Conservation (phyloP, 2,329 filamentous ascomycete genomes). For the Diaporthe citriasiana region DNA sequence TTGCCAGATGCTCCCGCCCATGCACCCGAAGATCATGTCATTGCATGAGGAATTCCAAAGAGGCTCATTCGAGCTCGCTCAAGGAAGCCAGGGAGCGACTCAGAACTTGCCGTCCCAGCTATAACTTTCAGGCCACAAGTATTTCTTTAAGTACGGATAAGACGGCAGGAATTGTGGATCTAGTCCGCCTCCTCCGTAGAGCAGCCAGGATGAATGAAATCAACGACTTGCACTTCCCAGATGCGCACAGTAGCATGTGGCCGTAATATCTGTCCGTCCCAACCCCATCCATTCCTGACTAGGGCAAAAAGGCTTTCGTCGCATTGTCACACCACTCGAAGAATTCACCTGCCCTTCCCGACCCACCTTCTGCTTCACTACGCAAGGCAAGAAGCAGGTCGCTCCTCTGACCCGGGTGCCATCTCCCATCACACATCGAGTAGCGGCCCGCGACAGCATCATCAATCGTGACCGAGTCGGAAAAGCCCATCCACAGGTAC, state of each 20-base stretch:
- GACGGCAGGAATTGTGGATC: neutral
- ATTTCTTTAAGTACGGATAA: neutral
- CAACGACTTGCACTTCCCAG: neutral
- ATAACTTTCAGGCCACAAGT: neutral
- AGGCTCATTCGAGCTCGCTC: conserved; percentile 2
- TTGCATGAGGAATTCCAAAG: conserved; percentile 47
- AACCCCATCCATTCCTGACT: neutral
- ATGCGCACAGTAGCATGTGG: neutral
- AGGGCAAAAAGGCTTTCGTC: neutral
- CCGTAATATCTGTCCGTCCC: neutral
- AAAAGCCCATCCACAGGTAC: conserved; percentile 47
- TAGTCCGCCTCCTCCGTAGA: neutral
- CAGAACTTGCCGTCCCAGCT: neutral
- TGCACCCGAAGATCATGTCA: conserved; percentile 44
- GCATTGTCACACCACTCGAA: conserved; percentile 45
- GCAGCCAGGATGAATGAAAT: neutral
- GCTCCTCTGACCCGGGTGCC: conserved; percentile 46
- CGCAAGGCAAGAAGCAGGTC: conserved; percentile 44
- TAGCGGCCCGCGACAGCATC: conserved; percentile 44
- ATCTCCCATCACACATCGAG: conserved; percentile 46
- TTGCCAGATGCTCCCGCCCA: conserved; percentile 46
- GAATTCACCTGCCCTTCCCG: conserved; percentile 43
- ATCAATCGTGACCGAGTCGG: conserved; percentile 43
- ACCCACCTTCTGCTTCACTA: conserved; percentile 41
- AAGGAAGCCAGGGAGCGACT: neutral